phyloP scores from a whole-genome alignment of 805 yeast genomes.

The Kluyveromyces lactis region DNA sequence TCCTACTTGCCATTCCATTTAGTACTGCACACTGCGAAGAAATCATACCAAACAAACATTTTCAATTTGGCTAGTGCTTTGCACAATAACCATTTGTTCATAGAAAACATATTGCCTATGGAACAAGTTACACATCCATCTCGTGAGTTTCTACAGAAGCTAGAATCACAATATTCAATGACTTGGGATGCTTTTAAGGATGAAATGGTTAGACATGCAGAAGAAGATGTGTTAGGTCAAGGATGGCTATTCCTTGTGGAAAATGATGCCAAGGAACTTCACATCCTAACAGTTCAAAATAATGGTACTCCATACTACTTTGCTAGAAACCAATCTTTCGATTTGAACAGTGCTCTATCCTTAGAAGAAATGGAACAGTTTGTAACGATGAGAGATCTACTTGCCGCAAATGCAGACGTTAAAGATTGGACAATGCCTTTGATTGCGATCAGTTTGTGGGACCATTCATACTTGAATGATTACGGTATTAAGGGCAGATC shows the following conservation, averaged over 20 bases:
- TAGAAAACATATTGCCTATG: slow-evolving; percentile 41
- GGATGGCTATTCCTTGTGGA: slow-evolving; percentile 77
- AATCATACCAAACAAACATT: slow-evolving; percentile 52
- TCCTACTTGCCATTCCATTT: slow-evolving; percentile 68
- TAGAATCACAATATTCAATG: slow-evolving; percentile 27
- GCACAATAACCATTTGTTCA: slow-evolving; percentile 85
- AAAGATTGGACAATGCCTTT: slow-evolving; percentile 56
- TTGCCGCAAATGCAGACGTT: slow-evolving; percentile 27
- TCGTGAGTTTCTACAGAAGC: slow-evolving; percentile 28
- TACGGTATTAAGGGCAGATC: slow-evolving; percentile 72
- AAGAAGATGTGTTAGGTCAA: slow-evolving; percentile 39
- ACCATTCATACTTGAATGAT: slow-evolving; percentile 76
- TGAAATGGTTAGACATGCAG: slow-evolving; percentile 42
- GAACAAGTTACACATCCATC: slow-evolving; percentile 27
- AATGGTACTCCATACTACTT: slow-evolving; percentile 73
- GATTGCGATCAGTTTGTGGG: slow-evolving; percentile 79
- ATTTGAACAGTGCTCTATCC: slow-evolving; percentile 65
- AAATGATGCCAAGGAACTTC: slow-evolving; percentile 48
- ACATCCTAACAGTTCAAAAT: slow-evolving; percentile 49
- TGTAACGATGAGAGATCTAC: slow-evolving; percentile 35
- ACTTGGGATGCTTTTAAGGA: slow-evolving; percentile 43
- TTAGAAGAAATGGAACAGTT: slow-evolving; percentile 44
- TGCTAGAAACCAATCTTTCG: slow-evolving; percentile 62
- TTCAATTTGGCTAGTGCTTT: slow-evolving; percentile 88
- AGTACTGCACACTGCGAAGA: slow-evolving; percentile 54